These are phyloP conservation scores for Cystobasidium sp. DNA, from an alignment of 1,284 basidiomycete species.

Conservation along the genomic window DNA sequence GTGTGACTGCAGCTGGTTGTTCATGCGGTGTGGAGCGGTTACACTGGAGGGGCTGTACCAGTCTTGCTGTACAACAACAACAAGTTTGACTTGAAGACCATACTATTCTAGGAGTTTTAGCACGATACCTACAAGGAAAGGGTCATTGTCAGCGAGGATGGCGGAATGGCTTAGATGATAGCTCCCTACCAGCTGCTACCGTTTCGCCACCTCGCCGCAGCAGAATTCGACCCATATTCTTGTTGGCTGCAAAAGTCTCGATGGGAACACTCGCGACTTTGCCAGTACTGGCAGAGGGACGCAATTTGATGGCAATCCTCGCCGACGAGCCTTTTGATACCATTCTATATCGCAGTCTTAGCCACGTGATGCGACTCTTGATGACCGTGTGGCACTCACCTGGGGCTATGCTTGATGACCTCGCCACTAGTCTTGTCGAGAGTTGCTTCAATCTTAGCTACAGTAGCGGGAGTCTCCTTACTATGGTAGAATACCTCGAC, in stretches of 20 bases:
- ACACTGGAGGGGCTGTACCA: not conserved
- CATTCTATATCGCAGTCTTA: conserved; percentile 63
- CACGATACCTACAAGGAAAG: conserved; percentile 28
- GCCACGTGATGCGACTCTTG: conserved; percentile 9
- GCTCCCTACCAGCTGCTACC: conserved; percentile 75
- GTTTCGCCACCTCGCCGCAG: conserved; percentile 89
- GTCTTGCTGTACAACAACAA: not conserved
- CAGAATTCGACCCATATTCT: conserved; percentile 93
- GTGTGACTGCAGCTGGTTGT: too few species aligned
- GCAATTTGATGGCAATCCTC: conserved; percentile 78
- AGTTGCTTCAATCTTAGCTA: conserved; percentile 76
- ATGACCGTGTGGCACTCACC: conserved; percentile 61
- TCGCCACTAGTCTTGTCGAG: conserved; percentile 78
- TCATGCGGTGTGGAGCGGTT: not conserved
- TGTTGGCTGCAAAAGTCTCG: conserved; percentile 85
- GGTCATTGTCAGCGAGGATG: not conserved
- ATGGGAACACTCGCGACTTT: conserved; percentile 72
- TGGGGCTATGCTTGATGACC: conserved; percentile 76
- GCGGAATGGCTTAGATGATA: not conserved
- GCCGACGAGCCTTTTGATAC: conserved; percentile 81
- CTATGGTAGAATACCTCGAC: conserved; percentile 95
- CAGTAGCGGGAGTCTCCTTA: conserved; percentile 83
- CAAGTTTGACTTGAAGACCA: not conserved
- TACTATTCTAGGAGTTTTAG: conserved; percentile 22
- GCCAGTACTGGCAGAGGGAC: conserved; percentile 60